Evolutionary conservation across 2,329 filamentous ascomycete genomes (phyloP), one percentile per base, ranked within the genome.

Genomic region (Neonectria faginata): DNA sequence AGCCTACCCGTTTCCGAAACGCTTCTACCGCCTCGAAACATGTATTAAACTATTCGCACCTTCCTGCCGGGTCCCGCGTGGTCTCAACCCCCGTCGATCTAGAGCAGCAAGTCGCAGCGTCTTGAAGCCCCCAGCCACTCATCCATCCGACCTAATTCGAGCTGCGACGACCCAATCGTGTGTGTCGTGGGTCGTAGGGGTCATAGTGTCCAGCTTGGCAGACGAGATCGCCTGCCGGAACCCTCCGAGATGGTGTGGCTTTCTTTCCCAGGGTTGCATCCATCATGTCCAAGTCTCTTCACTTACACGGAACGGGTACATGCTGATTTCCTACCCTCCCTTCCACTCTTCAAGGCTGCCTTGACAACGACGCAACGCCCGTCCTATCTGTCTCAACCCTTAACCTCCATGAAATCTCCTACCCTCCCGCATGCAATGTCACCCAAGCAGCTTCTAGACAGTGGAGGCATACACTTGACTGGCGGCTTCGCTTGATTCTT

Each of bases 11-110:
- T 42, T 62, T 65, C 56, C 66, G 64, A 67, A 64, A 68, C 68
- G 66, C 56, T 56, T 63, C 66, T 72, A 42, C 58, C 61, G 58
- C 61, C 60, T 65, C 58, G 70, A 71, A 71, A 68, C 65, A 66
- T 60, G 57, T 36, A 39, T 47, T 44, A 45, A 45, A 41, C n/a
- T 48, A 50, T 55, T 56, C 42, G 44, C 60, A 29, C 56, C 52
- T 22, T 55, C 45, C 60, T 47, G 50, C 47, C 56, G 56, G 51
- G 50, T 50, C 56, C 56, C 56, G 56, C 44, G n/a, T 20, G 10
- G 39, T 45, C 29, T 33, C 25, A 62, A 36, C 45, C 60, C 45
- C 53, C 58, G 60, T 67, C 64, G 57, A 60, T 64, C 57, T 70
- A 59, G 60, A 33, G 41, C 50, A 12, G 52, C 53, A 60, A 60